Evolutionary conservation across 352 stramenopile genomes (phyloP).

Genomic region (Bremia lactucae): DNA sequence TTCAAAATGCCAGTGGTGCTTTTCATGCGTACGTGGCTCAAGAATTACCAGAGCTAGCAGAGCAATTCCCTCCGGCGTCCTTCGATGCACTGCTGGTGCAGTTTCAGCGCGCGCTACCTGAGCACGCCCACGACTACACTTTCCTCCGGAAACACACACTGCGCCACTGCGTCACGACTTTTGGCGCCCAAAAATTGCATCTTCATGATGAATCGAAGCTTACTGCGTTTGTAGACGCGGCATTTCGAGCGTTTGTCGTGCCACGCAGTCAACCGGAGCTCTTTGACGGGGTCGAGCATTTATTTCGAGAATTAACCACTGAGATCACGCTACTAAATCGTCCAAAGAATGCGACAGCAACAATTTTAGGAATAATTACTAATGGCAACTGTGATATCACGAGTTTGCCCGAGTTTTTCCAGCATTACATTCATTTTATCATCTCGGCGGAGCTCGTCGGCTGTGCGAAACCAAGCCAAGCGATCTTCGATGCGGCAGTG

Average conservation of each 20-base stretch:
- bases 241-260: slow-evolving; percentile 47
- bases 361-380: slow-evolving; percentile 49
- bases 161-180: slow-evolving; percentile 26
- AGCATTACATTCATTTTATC: slow-evolving; percentile 32
- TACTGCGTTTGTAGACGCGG: slow-evolving; percentile 34
- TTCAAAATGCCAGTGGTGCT: slow-evolving; percentile 27
- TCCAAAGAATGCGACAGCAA: not conserved
- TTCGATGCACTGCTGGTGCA: slow-evolving; percentile 33
- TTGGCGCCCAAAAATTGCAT: slow-evolving; percentile 14
- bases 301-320: slow-evolving; percentile 29
- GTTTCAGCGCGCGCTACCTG: slow-evolving; percentile 33
- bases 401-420: slow-evolving; percentile 34
- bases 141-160: slow-evolving; percentile 54
- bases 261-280: slow-evolving; percentile 48
- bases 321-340: slow-evolving; percentile 12
- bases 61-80: slow-evolving; percentile 27
- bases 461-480: slow-evolving; percentile 29
- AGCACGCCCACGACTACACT: slow-evolving; percentile 54
- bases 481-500: slow-evolving; percentile 52
- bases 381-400: slow-evolving; percentile 58
- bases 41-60: slow-evolving; percentile 21
- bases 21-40: slow-evolving; percentile 42
- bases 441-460: slow-evolving; percentile 45
- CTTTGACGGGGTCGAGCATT: slow-evolving; percentile 41
- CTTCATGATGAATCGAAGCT: slow-evolving; percentile 12